Conservation (phyloP, 805 yeast genomes). For the Candida lessepsii region DNA sequence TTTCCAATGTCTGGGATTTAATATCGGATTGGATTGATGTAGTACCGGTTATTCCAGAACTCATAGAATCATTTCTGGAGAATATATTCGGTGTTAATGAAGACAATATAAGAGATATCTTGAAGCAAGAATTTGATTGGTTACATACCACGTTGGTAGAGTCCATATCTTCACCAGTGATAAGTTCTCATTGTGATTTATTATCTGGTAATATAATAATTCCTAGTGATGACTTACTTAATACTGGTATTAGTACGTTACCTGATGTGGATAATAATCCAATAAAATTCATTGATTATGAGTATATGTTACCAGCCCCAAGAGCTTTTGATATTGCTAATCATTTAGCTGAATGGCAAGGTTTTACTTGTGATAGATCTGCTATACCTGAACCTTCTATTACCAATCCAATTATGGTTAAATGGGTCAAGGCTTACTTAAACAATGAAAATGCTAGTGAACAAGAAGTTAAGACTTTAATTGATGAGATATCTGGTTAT, state of each 20-base stretch:
- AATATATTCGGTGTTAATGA: slow-evolving; percentile 26
- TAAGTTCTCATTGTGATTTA: slow-evolving; percentile 69
- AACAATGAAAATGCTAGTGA: slow-evolving; percentile 26
- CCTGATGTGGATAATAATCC: slow-evolving; percentile 33
- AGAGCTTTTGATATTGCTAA: slow-evolving; percentile 74
- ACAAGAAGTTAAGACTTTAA: slow-evolving; percentile 41
- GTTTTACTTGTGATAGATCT: slow-evolving; percentile 64
- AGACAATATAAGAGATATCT: slow-evolving; percentile 34
- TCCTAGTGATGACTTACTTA: slow-evolving; percentile 34
- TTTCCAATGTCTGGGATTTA: slow-evolving; percentile 57
- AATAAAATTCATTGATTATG: slow-evolving; percentile 66
- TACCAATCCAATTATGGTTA: slow-evolving; percentile 43
- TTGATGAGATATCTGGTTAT: slow-evolving; percentile 56
- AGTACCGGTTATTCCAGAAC: slow-evolving; percentile 51
- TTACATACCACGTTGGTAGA: slow-evolving; percentile 38
- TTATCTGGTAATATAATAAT: slow-evolving; percentile 72
- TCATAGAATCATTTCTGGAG: slow-evolving; percentile 33
- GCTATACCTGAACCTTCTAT: slow-evolving; percentile 55
- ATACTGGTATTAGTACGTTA: slow-evolving; percentile 11
- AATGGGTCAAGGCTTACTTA: slow-evolving; percentile 62
- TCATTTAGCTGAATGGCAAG: slow-evolving; percentile 81
- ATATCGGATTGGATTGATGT: slow-evolving; percentile 61
- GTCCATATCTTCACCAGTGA: slow-evolving; percentile 47
- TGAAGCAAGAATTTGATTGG: slow-evolving; percentile 57
- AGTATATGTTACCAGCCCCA: slow-evolving; percentile 70